Conservation (phyloP, 495 filamentous ascomycete genomes). For the Halenospora varia region DNA sequence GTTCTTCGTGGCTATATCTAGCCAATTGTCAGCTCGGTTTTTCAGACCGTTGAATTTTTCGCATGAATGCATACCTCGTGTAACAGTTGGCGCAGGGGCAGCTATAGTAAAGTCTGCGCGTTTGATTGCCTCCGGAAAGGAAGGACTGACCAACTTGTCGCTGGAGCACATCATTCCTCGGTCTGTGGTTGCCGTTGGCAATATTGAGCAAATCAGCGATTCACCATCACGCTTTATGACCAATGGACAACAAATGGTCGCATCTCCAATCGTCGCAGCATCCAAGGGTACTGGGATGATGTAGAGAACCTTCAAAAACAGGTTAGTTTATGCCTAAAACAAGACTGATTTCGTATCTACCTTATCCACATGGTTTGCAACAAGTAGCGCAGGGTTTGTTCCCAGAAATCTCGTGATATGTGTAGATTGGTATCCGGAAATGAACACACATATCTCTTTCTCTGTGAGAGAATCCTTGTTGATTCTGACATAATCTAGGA, state of each 20-base stretch:
- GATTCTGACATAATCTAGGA: slow-evolving; percentile 22
- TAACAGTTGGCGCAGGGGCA: not conserved
- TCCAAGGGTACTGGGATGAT: slow-evolving; percentile 28
- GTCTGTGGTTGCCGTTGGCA: slow-evolving; percentile 26
- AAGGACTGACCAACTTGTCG: not conserved
- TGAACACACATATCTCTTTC: slow-evolving; percentile 24
- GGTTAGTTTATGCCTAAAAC: not conserved
- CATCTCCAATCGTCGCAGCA: slow-evolving; percentile 28
- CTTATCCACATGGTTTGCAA: slow-evolving; percentile 27
- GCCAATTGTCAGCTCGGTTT: not conserved
- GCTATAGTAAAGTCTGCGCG: slow-evolving; percentile 9
- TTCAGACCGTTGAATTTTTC: no score
- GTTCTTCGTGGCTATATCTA: not conserved
- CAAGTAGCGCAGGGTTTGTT: slow-evolving; percentile 24
- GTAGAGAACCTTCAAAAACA: slow-evolving; percentile 21
- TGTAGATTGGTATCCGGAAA: slow-evolving; percentile 23
- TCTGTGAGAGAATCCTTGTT: slow-evolving; percentile 10
- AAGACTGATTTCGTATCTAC: slow-evolving; percentile 8
- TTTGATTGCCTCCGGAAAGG: slow-evolving; percentile 2
- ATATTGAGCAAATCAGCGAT: slow-evolving; percentile 25
- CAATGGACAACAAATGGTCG: slow-evolving; percentile 26
- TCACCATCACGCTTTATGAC: slow-evolving; percentile 26
- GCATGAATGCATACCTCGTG: not conserved
- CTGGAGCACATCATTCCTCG: slow-evolving; percentile 8
- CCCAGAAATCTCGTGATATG: slow-evolving; percentile 21